Evolutionary conservation across 1,139 yeast species (phyloP).

Genomic region (Zhuliangozyma blackwelliae): DNA sequence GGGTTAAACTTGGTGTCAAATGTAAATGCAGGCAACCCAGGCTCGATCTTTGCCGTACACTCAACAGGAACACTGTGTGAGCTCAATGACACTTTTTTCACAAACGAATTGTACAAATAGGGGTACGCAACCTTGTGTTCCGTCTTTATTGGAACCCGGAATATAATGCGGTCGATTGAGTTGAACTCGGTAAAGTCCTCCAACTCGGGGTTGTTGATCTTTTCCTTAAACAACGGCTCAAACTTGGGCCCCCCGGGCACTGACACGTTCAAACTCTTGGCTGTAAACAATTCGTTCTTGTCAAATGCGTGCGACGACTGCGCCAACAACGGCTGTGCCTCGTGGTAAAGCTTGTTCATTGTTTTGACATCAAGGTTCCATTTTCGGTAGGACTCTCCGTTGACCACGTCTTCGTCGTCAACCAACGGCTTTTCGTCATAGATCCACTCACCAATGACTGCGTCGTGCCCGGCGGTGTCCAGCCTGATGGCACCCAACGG

Average conservation of each 20-base stretch:
- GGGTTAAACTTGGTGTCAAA: slow-evolving; percentile 57
- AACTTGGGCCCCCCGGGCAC: slow-evolving; percentile 96
- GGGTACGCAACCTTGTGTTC: slow-evolving; percentile 89
- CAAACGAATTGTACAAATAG: slow-evolving; percentile 74
- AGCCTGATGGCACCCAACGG: slow-evolving; percentile 66
- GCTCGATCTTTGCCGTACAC: slow-evolving; percentile 44
- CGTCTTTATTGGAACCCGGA: slow-evolving; percentile 69
- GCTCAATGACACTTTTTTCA: slow-evolving; percentile 56
- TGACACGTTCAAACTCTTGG: slow-evolving; percentile 82
- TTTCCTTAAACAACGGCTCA: slow-evolving; percentile 76
- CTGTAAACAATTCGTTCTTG: slow-evolving; percentile 74
- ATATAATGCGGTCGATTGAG: slow-evolving; percentile 79
- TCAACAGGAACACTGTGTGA: slow-evolving; percentile 62
- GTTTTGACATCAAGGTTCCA: slow-evolving; percentile 66
- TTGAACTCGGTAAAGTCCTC: slow-evolving; percentile 90
- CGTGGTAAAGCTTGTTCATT: slow-evolving; percentile 61
- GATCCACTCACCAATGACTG: slow-evolving; percentile 68
- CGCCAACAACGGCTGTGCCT: slow-evolving; percentile 65
- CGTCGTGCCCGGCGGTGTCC: slow-evolving; percentile 44
- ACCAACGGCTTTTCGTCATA: slow-evolving; percentile 73
- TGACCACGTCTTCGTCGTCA: slow-evolving; percentile 50
- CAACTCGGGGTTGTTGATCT: slow-evolving; percentile 49
- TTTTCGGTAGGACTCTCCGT: slow-evolving; percentile 71
- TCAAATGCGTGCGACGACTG: slow-evolving; percentile 71
- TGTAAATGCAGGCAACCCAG: slow-evolving; percentile 47